Conservation (phyloP, 441 rosid genomes). For the Codiaeum variegatum region DNA sequence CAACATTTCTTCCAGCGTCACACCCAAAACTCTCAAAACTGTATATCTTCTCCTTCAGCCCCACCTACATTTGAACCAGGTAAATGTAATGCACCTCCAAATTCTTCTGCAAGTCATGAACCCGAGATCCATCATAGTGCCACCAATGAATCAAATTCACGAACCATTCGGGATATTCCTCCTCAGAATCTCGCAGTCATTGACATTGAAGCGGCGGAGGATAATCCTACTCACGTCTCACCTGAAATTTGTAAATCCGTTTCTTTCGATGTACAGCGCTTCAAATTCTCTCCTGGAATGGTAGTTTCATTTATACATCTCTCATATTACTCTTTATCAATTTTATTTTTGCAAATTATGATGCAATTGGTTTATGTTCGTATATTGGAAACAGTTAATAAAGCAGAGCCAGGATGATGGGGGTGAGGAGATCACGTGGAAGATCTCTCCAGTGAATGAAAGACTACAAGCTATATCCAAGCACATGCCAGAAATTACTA, state of each 20-base stretch:
- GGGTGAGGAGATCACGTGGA: conserved; percentile 84
- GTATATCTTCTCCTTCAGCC: background rate
- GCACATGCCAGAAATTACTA: conserved; percentile 45
- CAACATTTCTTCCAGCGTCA: conserved; percentile 90
- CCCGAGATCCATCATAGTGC: background rate
- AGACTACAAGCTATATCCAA: conserved; percentile 72
- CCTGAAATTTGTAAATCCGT: conserved; percentile 56
- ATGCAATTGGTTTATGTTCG: background rate
- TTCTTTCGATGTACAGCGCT: conserved; percentile 44
- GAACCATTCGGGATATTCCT: background rate
- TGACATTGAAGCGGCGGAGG: conserved; percentile 23
- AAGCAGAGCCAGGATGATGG: conserved; percentile 95
- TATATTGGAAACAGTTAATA: conserved; percentile 48
- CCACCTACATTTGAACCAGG: background rate
- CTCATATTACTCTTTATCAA: background rate
- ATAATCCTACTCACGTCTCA: conserved; percentile 35
- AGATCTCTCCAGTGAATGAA: conserved; percentile 88
- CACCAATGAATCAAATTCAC: background rate
- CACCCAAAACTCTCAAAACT: conserved; percentile 38
- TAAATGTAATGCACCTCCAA: background rate
- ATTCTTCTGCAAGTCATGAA: conserved; percentile 10
- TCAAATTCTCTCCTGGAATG: conserved; percentile 91
- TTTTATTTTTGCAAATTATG: background rate
- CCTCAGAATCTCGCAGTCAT: background rate
- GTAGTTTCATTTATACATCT: conserved; percentile 28